Evolutionary conservation across 2,329 filamentous ascomycete species (phyloP), one percentile per base, ranked within the genome.

Genomic region (Polychaeton citri): DNA sequence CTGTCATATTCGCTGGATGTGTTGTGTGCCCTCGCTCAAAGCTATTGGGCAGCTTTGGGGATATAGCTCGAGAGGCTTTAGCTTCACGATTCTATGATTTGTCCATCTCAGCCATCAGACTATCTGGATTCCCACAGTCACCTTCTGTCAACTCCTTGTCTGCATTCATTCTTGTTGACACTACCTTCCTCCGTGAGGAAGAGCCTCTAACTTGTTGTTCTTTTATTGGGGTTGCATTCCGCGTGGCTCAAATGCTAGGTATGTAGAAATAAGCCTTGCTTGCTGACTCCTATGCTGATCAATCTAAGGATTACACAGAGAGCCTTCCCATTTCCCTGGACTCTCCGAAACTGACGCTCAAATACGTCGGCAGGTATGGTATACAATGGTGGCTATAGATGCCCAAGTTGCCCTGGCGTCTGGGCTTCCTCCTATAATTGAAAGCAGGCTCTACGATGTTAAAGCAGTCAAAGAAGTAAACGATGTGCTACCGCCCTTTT

Each of bases 341-440:
- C 60, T 68, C 33, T 50, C 55, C 8, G 49, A 61, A 3, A 58
- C 57, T 21, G 62, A 65, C 43, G 63, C 63, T 3, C 63, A 67
- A 42, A 55, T 60, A 30, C 54, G 64, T 18, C 56, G 64, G 34
- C 54, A 63, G 12, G 49, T 67, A 34, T 67, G 64, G 64, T 66
- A 63, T 62, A 63, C 66, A 40, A 63, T 67, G 21, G 59, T 66
- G 18, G 61, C 66, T 31, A 63, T 65, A 52, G 62, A 66, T 41
- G 53, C 62, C n/a, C 57, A 65, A 8, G 59, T 68, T n/a, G 60
- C 64, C 2, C 64, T 67, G 52, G 64, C 64, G 3, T 65, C 63
- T 33, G 65, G 65, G 2, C 49, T 68, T 5, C 64, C 64, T 6
- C 47, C 66, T 17, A 59, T 68, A 10, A 58, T 58, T 21, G 63